Evolutionary conservation across 129 eudicot species (phyloP).

Genomic region (Cynara cardunculus): DNA sequence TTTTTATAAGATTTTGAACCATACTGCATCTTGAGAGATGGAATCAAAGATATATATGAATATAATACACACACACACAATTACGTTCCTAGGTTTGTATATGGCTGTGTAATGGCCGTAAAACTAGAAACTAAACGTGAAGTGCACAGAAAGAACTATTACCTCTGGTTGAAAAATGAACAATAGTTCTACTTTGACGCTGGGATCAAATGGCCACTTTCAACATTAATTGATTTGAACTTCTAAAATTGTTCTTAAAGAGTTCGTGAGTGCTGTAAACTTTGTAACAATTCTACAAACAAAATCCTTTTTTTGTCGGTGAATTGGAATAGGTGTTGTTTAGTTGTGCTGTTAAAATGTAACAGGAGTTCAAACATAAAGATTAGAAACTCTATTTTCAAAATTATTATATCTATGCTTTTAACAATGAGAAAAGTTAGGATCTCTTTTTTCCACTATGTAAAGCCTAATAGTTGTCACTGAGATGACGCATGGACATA

Average conservation of each 20-base stretch:
- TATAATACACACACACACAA: background rate
- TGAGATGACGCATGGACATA: background rate
- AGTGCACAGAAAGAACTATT: background rate
- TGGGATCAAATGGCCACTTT: background rate
- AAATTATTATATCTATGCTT: background rate
- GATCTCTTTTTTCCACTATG: background rate
- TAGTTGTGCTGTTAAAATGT: background rate
- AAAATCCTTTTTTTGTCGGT: background rate
- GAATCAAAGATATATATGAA: background rate
- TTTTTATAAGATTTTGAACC: background rate
- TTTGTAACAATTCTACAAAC: background rate
- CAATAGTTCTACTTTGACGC: background rate
- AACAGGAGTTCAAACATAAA: background rate
- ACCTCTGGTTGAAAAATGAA: background rate
- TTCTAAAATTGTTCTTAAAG: background rate
- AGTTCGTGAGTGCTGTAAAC: background rate
- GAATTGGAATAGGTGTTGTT: background rate
- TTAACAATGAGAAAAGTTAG: background rate
- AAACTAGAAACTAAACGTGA: background rate
- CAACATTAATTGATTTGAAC: background rate
- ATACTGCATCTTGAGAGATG: background rate
- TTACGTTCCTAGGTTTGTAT: slow-evolving; percentile 8
- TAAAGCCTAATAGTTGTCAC: background rate
- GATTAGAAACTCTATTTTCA: background rate
- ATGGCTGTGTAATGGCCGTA: slow-evolving; percentile 6